These are phyloP conservation scores for Castanea sativa DNA, from an alignment of 306 rosid species.

Conservation along the genomic window DNA sequence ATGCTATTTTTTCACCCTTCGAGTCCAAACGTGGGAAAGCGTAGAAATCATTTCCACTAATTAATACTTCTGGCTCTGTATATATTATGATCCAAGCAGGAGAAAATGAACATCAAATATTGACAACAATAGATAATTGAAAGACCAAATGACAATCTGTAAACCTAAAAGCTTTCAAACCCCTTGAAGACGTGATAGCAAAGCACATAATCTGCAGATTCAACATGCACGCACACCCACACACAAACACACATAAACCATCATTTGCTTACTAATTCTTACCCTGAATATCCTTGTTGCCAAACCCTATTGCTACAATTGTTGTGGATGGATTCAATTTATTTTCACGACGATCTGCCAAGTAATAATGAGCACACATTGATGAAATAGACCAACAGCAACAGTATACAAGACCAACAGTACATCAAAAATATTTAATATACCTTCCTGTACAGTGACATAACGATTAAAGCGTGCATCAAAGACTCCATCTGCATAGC, in stretches of 20 bases:
- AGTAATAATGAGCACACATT: background rate
- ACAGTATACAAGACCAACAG: background rate
- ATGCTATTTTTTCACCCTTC: conserved; percentile 70
- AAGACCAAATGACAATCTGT: background rate
- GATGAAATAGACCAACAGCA: too few relatives aligned
- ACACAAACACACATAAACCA: background rate
- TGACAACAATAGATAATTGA: background rate
- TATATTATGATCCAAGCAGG: conserved; percentile 17
- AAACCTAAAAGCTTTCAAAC: background rate
- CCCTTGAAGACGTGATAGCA: background rate
- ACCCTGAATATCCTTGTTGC: conserved; percentile 59
- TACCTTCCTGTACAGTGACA: conserved; percentile 85
- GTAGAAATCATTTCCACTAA: conserved; percentile 84
- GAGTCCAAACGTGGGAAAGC: conserved; percentile 88
- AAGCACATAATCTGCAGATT: background rate
- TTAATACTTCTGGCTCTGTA: conserved; percentile 70
- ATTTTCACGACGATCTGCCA: conserved; percentile 70
- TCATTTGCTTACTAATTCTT: conserved; percentile 11
- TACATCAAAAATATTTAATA: background rate
- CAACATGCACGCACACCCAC: background rate
- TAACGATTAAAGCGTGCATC: conserved; percentile 75
- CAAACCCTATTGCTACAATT: conserved; percentile 62
- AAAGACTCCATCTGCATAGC: conserved; percentile 86
- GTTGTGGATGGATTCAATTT: conserved; percentile 61
- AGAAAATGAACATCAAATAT: conserved; percentile 1